Base-by-base conservation (phyloP, 768 basidiomycete genomes). In the Hypholoma sublateritium region DNA sequence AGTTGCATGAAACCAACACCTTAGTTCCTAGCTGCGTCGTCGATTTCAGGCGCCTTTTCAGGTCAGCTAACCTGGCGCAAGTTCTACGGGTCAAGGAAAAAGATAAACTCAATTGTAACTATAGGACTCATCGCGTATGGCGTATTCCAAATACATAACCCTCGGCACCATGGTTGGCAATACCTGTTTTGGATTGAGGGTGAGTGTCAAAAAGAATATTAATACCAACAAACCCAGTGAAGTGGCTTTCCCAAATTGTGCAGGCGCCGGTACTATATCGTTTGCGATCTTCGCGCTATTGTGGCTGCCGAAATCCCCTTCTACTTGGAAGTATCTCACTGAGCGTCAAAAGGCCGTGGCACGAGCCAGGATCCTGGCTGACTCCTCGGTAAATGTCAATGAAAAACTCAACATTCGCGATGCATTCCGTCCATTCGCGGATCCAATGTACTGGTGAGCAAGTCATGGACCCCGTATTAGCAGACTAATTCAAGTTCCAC, bases 131-230 rank as follows among this genome's bases (percentile, higher is more conserved):
- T 81, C 48, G 78, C 80, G 1, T 82, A 77, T 59, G 80, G 78
- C 32, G 77, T 79, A n/a, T 83, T 83, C 61, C 79, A 80, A 24
- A 75, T 81, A 21, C 55, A 75, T 17, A 65, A 71, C 53, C 54
- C 70, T 3, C 73, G 69, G 17, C 74, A 80, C 59, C 71, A 80
- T 60, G 70, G 74, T 4, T 83, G 81, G 81, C 79, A 81, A 64
- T 81, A 74, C 58, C 61, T 81, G 24, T 82, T 82, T 61, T 77
- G 80, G 77, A 78, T 82, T 46, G 80, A 81, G 72, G 81, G 80
- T 69, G 53, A 4, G 50, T 35, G 46, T 13, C 25, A 25, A 5
- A 25, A 12, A 12, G 39, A n/a, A 46, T 45, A 24, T 46, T 17
- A 13, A 16, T 59, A 35, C 48, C n/a, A 25, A 9, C 12, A 24